Conservation (phyloP, 495 filamentous ascomycete species). For the Friedmanniomyces simplex region DNA sequence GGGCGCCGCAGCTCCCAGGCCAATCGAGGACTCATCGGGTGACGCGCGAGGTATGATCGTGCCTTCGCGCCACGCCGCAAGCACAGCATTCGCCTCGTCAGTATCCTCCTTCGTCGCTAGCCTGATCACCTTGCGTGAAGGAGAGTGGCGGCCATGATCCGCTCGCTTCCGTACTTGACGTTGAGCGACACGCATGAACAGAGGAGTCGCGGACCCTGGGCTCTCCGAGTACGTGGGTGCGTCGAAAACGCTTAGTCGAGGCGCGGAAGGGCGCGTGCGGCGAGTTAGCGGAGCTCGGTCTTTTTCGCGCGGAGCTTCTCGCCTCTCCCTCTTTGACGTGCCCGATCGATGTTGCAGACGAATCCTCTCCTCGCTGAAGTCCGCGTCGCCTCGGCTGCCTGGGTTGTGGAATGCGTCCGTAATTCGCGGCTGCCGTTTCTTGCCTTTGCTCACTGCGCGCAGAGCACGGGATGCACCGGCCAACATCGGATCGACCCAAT, state of each 20-base stretch:
- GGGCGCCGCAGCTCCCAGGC: too few species aligned
- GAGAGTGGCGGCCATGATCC: conserved; percentile 61
- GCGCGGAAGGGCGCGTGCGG: conserved; percentile 31
- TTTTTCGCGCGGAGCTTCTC: neutral
- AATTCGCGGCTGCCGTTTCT: conserved; percentile 17
- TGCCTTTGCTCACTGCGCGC: conserved; percentile 3
- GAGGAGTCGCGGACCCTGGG: conserved; percentile 40
- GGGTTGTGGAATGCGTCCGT: conserved; percentile 5
- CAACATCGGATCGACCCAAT: conserved; percentile 49
- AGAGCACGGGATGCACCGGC: conserved; percentile 27
- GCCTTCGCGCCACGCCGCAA: conserved; percentile 70
- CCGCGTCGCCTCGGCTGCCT: neutral
- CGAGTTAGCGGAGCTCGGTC: neutral
- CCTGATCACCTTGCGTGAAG: conserved; percentile 61
- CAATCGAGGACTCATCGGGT: neutral
- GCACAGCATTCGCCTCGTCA: conserved; percentile 54
- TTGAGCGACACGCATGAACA: conserved; percentile 69
- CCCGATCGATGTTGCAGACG: neutral
- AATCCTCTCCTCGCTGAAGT: neutral
- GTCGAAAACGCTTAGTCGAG: conserved; percentile 64
- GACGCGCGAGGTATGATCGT: conserved; percentile 39
- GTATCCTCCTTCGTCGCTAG: conserved; percentile 65
- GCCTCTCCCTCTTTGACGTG: neutral
- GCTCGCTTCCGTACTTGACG: conserved; percentile 52
- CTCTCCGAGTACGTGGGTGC: conserved; percentile 31